Conservation (phyloP, 2,329 filamentous ascomycete species). For the Monosporascus sp. region DNA sequence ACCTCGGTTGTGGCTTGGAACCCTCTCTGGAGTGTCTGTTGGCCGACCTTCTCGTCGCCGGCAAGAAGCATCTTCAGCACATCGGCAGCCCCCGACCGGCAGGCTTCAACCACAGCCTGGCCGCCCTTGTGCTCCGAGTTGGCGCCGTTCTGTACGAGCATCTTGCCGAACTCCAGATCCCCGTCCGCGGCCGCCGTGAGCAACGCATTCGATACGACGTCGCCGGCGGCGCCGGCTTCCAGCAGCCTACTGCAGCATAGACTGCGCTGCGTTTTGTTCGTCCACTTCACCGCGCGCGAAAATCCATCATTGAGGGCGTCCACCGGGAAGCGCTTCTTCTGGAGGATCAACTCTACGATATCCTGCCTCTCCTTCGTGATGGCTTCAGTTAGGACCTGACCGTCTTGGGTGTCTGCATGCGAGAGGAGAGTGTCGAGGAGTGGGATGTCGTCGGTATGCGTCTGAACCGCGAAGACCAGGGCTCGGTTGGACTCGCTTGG, state of each 20-base stretch:
- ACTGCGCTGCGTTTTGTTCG: constrained; percentile 34
- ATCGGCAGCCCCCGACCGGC: constrained; percentile 43
- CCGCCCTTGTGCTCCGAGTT: constrained; percentile 46
- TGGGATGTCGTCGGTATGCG: constrained; percentile 42
- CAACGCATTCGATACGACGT: constrained; percentile 44
- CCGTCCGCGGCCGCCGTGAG: constrained; percentile 47
- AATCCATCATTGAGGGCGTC: constrained; percentile 38
- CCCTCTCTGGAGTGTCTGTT: constrained; percentile 40
- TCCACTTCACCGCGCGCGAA: constrained; percentile 36
- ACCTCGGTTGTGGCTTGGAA: constrained; percentile 53
- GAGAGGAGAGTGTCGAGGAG: constrained; percentile 41
- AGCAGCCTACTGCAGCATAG: constrained; percentile 42
- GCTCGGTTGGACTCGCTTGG: constrained; percentile 45
- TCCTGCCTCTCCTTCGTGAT: constrained; percentile 40
- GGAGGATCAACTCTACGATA: constrained; percentile 42
- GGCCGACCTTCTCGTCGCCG: constrained; percentile 32
- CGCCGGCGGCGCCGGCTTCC: constrained; percentile 38
- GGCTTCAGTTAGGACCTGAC: constrained; percentile 42
- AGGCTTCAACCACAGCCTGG: constrained; percentile 50
- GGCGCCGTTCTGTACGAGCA: constrained; percentile 48
- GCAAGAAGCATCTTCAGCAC: constrained; percentile 47
- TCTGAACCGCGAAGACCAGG: constrained; percentile 44
- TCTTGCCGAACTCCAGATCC: constrained; percentile 44
- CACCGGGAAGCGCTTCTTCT: constrained; percentile 31
- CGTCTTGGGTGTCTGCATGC: constrained; percentile 45